Conservation (phyloP, 306 rosid species). For the Casuarina glauca region DNA sequence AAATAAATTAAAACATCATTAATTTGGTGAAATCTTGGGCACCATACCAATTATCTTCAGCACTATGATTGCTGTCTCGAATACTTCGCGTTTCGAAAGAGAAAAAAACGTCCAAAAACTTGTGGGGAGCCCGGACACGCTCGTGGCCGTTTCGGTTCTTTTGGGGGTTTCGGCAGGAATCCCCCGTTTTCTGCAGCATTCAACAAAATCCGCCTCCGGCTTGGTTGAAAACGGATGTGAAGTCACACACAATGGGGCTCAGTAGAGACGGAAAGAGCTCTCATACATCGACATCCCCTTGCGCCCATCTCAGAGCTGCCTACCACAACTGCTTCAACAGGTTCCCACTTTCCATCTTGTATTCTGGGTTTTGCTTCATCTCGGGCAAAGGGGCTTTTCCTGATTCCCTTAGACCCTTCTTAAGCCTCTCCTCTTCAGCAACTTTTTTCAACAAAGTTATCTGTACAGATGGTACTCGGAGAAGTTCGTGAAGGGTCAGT, state of each 20-base stretch:
- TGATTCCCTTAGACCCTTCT: constrained; percentile 13
- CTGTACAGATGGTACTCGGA: constrained; percentile 69
- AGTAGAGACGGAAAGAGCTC: constrained; percentile 43
- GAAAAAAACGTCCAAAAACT: too few relatives aligned
- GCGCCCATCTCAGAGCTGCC: constrained; percentile 69
- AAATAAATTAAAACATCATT: too few relatives aligned
- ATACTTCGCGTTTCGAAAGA: too few relatives aligned
- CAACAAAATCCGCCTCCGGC: not conserved
- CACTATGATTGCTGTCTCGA: too few relatives aligned
- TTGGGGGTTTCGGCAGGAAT: not conserved
- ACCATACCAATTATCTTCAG: too few relatives aligned
- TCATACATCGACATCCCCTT: constrained; percentile 62
- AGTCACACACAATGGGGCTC: not conserved
- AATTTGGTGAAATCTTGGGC: too few relatives aligned
- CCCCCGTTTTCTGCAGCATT: not conserved
- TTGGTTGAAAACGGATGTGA: not conserved
- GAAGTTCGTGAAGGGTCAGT: constrained; percentile 70
- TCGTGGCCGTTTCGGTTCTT: too few relatives aligned
- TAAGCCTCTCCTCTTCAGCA: constrained; percentile 19
- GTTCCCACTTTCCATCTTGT: constrained; percentile 25
- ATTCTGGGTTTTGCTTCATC: not conserved
- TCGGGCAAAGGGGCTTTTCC: not conserved
- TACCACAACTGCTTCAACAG: constrained; percentile 91
- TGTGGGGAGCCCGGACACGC: too few relatives aligned
- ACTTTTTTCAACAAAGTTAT: not conserved